Percentiles rank a stretch among this genome's conserved stretches.
Conservation (phyloP, 148 eudicot genomes). For the Silene conica region DNA sequence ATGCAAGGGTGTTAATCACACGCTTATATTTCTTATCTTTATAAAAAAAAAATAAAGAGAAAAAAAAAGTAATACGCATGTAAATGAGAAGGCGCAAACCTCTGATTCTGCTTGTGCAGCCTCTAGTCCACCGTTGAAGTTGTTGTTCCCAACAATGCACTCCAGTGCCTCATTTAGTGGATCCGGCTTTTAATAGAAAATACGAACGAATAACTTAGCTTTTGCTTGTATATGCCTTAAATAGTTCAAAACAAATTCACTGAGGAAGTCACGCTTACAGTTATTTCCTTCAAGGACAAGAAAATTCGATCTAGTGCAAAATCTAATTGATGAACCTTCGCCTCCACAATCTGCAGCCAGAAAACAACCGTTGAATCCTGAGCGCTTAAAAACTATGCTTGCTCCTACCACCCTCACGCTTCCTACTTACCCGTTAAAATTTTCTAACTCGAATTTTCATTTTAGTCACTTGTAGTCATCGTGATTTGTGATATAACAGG, state of each 20-base stretch:
- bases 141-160: conserved; percentile 62
- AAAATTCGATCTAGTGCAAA: conserved; percentile 80
- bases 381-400: neutral
- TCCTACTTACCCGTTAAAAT: too few relatives aligned
- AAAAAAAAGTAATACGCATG: neutral
- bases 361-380: conserved; percentile 15
- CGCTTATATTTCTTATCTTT: neutral
- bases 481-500: too few relatives aligned
- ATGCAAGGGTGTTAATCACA: neutral
- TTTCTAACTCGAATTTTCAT: too few relatives aligned
- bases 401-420: too few relatives aligned
- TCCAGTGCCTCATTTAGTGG: conserved; percentile 76
- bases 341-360: conserved; percentile 66
- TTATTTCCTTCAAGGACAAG: conserved; percentile 75
- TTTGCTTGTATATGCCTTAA: conserved; percentile 5
- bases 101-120: conserved; percentile 56
- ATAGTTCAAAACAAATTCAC: conserved; percentile 10
- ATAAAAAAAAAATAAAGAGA: neutral
- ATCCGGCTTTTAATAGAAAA: conserved; percentile 64
- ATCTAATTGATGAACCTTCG: conserved; percentile 88
- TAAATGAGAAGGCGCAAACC: conserved; percentile 39
- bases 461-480: too few relatives aligned
- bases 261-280: conserved; percentile 39
- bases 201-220: conserved; percentile 3
- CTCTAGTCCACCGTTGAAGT: conserved; percentile 48